Conservation (phyloP, 441 rosid genomes). For the Eutrema salsugineum region DNA sequence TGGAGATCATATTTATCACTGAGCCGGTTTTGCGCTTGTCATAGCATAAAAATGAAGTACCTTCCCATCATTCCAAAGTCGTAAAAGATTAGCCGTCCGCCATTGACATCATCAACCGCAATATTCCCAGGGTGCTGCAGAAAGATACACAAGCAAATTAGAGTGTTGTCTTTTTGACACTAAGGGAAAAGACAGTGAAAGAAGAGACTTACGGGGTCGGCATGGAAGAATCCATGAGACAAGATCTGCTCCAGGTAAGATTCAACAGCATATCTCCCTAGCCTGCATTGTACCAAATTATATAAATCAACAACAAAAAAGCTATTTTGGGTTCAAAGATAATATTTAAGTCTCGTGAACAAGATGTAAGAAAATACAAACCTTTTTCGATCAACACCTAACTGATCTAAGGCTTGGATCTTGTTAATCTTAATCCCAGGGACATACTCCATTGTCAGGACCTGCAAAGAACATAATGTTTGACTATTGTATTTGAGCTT, state of each 20-base stretch:
- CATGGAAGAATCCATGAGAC: conserved; percentile 98
- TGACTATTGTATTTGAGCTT: neutral
- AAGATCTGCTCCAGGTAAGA: conserved; percentile 98
- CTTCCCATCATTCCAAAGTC: conserved; percentile 99
- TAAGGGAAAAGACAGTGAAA: neutral
- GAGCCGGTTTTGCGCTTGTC: neutral
- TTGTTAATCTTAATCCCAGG: conserved; percentile 98
- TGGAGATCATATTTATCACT: neutral
- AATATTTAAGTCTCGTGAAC: neutral
- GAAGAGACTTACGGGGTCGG: conserved; percentile 79
- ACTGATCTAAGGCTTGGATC: conserved; percentile 80
- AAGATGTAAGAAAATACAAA: conserved; percentile 28
- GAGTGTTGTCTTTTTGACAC: neutral
- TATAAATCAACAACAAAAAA: conserved; percentile 9
- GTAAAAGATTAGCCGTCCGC: conserved; percentile 94
- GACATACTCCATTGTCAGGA: conserved; percentile 97
- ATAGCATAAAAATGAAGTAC: conserved; percentile 36
- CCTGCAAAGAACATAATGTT: conserved; percentile 35
- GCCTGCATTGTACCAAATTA: conserved; percentile 45
- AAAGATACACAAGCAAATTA: neutral
- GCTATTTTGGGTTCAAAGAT: conserved; percentile 11
- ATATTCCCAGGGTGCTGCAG: conserved; percentile 98
- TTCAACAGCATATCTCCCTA: conserved; percentile 95
- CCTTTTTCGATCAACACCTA: conserved; percentile 98
- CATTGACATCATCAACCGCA: conserved; percentile 98